Percentiles rank a stretch among this genome's conserved stretches.
These are phyloP conservation scores for Aspergillus bombycis DNA, from an alignment of 2,329 filamentous ascomycete species.

Conservation along the genomic window DNA sequence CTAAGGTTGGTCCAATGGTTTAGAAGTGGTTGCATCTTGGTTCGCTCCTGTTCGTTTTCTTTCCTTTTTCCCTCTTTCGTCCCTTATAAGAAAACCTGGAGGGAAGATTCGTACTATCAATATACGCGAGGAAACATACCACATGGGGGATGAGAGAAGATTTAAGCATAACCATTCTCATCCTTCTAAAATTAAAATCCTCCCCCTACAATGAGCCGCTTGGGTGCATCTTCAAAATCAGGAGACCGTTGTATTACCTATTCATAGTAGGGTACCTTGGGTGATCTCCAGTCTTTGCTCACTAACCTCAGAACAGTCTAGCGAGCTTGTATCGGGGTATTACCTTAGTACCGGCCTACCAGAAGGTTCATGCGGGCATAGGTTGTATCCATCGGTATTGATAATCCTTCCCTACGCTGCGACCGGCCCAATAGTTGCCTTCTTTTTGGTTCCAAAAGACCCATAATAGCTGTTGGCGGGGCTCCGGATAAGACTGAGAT, in stretches of 20 bases:
- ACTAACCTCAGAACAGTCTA: constrained; percentile 1
- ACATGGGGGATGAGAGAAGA: background rate
- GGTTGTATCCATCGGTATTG: constrained; percentile 12
- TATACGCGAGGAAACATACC: background rate
- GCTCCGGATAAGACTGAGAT: constrained; percentile 10
- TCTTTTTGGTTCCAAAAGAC: constrained; percentile 2
- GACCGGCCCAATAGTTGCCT: constrained; percentile 13
- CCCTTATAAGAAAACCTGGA: background rate
- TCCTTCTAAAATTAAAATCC: background rate
- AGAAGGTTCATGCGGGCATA: background rate
- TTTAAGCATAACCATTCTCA: background rate
- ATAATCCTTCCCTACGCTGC: constrained; percentile 9
- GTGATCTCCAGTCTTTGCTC: constrained; percentile 2
- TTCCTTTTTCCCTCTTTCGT: background rate
- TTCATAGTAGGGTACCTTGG: constrained; percentile 1
- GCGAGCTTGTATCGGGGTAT: background rate
- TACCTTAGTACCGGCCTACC: background rate
- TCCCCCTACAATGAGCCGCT: background rate
- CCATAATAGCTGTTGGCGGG: constrained; percentile 12
- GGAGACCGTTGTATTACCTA: constrained; percentile 2
- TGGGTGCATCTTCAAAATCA: constrained; percentile 1
- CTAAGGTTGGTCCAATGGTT: constrained; percentile 9
- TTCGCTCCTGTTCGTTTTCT: background rate
- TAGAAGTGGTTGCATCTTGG: constrained; percentile 6
- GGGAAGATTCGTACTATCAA: background rate